phyloP scores from a whole-genome alignment of 1,284 basidiomycete genomes.

The Trichosporon sp. region DNA sequence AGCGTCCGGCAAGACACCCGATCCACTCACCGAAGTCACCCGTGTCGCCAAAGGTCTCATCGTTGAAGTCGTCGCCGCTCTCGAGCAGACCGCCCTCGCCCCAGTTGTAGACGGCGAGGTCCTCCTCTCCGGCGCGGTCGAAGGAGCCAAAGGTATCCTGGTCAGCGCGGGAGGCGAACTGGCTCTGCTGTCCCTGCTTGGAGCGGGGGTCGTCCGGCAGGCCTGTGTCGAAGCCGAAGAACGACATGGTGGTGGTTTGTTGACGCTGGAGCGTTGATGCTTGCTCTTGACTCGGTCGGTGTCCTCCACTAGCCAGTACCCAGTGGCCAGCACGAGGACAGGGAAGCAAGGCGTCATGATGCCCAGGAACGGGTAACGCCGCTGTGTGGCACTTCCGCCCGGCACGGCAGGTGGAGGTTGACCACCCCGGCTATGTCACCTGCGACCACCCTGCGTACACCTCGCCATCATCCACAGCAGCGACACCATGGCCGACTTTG shows the following conservation, averaged over 20 bases:
- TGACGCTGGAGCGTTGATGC: conserved; percentile 6
- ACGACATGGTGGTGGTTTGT: conserved; percentile 47
- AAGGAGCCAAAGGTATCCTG: conserved; percentile 38
- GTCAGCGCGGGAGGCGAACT: conserved; percentile 32
- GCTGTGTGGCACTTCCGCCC: conserved; percentile 9
- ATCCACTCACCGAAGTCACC: conserved; percentile 67
- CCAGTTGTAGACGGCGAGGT: conserved; percentile 64
- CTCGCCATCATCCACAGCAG: background rate
- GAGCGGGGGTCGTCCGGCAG: conserved; percentile 42
- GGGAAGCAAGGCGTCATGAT: conserved; percentile 8
- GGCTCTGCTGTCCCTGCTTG: conserved; percentile 17
- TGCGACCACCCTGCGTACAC: background rate
- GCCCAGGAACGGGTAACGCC: conserved; percentile 17
- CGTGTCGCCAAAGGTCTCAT: conserved; percentile 87
- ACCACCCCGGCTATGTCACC: conserved; percentile 7
- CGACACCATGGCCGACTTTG: background rate
- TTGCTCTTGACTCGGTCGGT: background rate
- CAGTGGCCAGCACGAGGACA: background rate
- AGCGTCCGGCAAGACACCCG: no score
- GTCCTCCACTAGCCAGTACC: background rate
- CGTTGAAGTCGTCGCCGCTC: conserved; percentile 85
- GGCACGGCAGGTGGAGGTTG: background rate
- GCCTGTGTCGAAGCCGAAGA: conserved; percentile 56
- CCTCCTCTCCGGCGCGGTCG: conserved; percentile 63
- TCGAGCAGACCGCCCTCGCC: conserved; percentile 80